Conservation (phyloP, 106 monocot species). For the Apostasia shenzhenica region DNA sequence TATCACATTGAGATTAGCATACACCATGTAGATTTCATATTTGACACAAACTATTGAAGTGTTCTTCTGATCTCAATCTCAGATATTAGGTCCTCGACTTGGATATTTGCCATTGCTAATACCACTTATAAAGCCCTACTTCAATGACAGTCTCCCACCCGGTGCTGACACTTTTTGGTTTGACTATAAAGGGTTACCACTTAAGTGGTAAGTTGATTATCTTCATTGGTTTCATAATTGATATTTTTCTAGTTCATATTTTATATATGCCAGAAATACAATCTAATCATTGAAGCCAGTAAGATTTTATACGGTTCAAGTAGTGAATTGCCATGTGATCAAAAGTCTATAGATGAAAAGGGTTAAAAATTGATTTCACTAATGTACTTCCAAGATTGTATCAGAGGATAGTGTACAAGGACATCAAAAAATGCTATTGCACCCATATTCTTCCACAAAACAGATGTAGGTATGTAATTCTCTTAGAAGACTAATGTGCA, state of each 20-base stretch:
- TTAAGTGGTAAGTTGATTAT: slow-evolving; percentile 60
- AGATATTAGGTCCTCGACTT: slow-evolving; percentile 72
- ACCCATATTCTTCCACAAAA: too few relatives aligned
- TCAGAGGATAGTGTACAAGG: too few relatives aligned
- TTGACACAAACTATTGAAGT: too few relatives aligned
- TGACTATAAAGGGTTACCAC: slow-evolving; percentile 88
- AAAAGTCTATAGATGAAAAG: background rate
- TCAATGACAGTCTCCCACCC: slow-evolving; percentile 72
- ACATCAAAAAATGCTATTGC: too few relatives aligned
- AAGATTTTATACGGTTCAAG: background rate
- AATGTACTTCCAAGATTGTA: too few relatives aligned
- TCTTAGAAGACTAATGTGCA: too few relatives aligned
- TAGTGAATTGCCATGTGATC: background rate
- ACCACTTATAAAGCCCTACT: slow-evolving; percentile 76
- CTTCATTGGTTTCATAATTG: background rate
- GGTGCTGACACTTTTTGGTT: slow-evolving; percentile 89
- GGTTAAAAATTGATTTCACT: too few relatives aligned
- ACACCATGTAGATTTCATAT: too few relatives aligned
- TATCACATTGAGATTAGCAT: background rate
- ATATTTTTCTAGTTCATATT: background rate
- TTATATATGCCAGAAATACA: background rate
- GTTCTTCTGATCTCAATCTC: slow-evolving; percentile 8
- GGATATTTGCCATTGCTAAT: slow-evolving; percentile 81
- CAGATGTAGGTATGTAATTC: too few relatives aligned
- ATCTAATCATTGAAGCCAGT: background rate